Percentiles rank a stretch among this genome's conserved stretches.
phyloP scores from a whole-genome alignment of 2,329 filamentous ascomycete genomes.

The Parascedosporium putredinis region DNA sequence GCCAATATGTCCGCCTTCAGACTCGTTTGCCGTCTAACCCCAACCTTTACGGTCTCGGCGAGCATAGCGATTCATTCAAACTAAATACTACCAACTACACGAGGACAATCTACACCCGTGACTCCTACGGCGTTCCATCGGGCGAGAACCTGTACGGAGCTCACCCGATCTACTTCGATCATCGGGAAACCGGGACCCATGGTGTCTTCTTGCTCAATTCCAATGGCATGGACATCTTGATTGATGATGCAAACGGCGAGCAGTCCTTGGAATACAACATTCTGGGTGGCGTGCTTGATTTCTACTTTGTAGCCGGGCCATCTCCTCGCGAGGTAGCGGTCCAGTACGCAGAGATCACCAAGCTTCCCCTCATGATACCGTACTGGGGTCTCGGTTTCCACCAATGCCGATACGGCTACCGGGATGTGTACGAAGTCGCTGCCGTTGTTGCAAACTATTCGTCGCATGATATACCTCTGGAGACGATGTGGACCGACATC shows the following conservation, averaged over 20 bases:
- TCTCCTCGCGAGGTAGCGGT: slow-evolving; percentile 41
- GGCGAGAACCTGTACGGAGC: slow-evolving; percentile 59
- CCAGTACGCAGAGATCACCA: slow-evolving; percentile 46
- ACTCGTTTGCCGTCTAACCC: slow-evolving; percentile 56
- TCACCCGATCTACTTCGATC: slow-evolving; percentile 62
- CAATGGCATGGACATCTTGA: slow-evolving; percentile 64
- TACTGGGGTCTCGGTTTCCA: slow-evolving; percentile 50
- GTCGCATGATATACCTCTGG: slow-evolving; percentile 49
- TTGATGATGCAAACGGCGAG: slow-evolving; percentile 47
- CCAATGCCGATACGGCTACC: slow-evolving; percentile 49
- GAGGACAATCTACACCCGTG: slow-evolving; percentile 57
- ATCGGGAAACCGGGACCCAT: slow-evolving; percentile 46
- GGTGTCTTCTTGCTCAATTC: slow-evolving; percentile 60
- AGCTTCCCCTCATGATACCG: slow-evolving; percentile 46
- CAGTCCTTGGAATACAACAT: slow-evolving; percentile 69
- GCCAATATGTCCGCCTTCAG: slow-evolving; percentile 60
- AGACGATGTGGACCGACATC: slow-evolving; percentile 27
- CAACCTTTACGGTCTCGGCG: slow-evolving; percentile 65
- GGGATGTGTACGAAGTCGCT: slow-evolving; percentile 50
- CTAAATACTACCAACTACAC: slow-evolving; percentile 57
- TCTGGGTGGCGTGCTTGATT: slow-evolving; percentile 61
- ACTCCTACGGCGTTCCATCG: slow-evolving; percentile 47
- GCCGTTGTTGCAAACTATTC: slow-evolving; percentile 58
- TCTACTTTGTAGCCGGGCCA: slow-evolving; percentile 51
- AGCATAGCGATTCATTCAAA: slow-evolving; percentile 58